phyloP scores from a whole-genome alignment of 306 rosid genomes.

The Elaeagnus macrophylla region DNA sequence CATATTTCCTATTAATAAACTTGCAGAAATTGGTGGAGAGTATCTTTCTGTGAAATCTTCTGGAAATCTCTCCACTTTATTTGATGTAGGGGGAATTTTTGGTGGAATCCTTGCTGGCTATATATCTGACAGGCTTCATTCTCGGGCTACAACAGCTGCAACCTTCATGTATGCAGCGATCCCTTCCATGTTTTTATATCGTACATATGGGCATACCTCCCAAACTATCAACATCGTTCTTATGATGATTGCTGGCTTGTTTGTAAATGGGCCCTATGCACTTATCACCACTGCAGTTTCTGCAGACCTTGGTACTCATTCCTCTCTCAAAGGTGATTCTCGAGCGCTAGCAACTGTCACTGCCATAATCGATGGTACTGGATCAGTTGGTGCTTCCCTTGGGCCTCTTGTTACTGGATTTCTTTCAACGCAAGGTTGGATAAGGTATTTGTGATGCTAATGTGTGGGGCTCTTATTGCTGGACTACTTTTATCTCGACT shows the following conservation, averaged over 20 bases:
- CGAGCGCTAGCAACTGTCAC: slow-evolving; percentile 85
- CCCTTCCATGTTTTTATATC: slow-evolving; percentile 55
- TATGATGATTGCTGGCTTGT: slow-evolving; percentile 68
- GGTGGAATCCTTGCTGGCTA: slow-evolving; percentile 87
- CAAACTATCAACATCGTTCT: slow-evolving; percentile 44
- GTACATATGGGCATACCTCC: slow-evolving; percentile 47
- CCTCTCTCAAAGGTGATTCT: slow-evolving; percentile 64
- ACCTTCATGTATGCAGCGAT: slow-evolving; percentile 71
- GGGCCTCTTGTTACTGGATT: slow-evolving; percentile 88
- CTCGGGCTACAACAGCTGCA: slow-evolving; percentile 72
- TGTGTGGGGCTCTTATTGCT: slow-evolving; percentile 55
- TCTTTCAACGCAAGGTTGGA: slow-evolving; percentile 58
- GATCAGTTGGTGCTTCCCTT: slow-evolving; percentile 74
- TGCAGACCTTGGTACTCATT: slow-evolving; percentile 77
- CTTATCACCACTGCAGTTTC: slow-evolving; percentile 89
- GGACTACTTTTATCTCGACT: slow-evolving; percentile 57
- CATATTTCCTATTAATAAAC: too few species aligned
- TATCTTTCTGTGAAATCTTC: slow-evolving; percentile 63
- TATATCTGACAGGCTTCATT: slow-evolving; percentile 66
- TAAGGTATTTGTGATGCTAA: slow-evolving; percentile 60
- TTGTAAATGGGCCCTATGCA: slow-evolving; percentile 79
- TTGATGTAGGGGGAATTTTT: slow-evolving; percentile 72
- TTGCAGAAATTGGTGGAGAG: slow-evolving; percentile 77
- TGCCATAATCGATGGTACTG: slow-evolving; percentile 82
- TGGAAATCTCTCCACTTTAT: slow-evolving; percentile 74